Conservation (phyloP, 306 rosid species). For the Ormosia emarginata region DNA sequence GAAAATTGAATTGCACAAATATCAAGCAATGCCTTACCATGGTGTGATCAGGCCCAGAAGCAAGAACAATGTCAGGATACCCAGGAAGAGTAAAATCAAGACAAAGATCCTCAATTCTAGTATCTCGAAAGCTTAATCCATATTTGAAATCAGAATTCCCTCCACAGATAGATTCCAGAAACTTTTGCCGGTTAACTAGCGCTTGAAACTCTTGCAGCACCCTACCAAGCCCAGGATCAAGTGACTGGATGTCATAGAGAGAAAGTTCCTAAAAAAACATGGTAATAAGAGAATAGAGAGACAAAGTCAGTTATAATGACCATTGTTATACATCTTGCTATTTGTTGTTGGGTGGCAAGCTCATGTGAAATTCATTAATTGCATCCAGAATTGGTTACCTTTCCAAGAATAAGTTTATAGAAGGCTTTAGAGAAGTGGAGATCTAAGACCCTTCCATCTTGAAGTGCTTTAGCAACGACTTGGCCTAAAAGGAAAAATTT, state of each 20-base stretch:
- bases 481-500: conserved; percentile 84
- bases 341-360: conserved; percentile 15
- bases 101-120: conserved; percentile 85
- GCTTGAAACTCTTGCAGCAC: conserved; percentile 87
- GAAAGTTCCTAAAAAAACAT: conserved; percentile 57
- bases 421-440: conserved; percentile 85
- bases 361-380: conserved; percentile 8
- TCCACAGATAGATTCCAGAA: conserved; percentile 42
- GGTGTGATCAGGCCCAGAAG: conserved; percentile 49
- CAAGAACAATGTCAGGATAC: conserved; percentile 69
- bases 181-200: conserved; percentile 45
- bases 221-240: conserved; percentile 86
- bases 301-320: conserved; percentile 11
- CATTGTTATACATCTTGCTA: background rate
- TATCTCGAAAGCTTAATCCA: conserved; percentile 49
- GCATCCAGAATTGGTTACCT: conserved; percentile 49
- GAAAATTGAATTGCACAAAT: conserved; percentile 15
- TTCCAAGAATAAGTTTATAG: conserved; percentile 84
- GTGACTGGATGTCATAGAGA: conserved; percentile 72
- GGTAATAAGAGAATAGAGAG: conserved; percentile 8
- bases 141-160: conserved; percentile 35
- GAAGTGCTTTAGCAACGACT: conserved; percentile 88
- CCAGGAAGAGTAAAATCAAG: conserved; percentile 97
- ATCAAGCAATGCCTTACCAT: conserved; percentile 42
- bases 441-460: conserved; percentile 95